Base-by-base conservation (phyloP, 805 yeast species). In the Hanseniaspora taiwanica region DNA sequence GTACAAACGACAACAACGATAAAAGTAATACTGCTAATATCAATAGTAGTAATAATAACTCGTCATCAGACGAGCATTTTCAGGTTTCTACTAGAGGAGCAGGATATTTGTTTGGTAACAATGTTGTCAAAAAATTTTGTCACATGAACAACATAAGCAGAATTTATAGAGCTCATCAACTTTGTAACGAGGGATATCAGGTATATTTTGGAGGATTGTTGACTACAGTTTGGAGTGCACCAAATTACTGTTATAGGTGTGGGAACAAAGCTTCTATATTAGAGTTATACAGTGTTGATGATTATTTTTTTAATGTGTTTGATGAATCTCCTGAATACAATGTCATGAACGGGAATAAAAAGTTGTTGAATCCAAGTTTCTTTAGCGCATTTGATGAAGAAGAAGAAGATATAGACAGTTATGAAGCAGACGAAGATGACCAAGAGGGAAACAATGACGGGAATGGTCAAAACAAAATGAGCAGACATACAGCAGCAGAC, bases 151-250 rank as follows among this genome's bases (percentile, higher is more conserved):
- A 72, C 27, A 76, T 86, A 70, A 76, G 74, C 23, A 89, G 83
- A 55, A 78, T 91, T 40, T 71, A 86, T 35, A 65, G 99, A 35
- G 98, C 99, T 0, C 99, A 91, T 57, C 99, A 91, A 58, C 66
- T 91, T 31, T 93, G 98, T 56, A 91, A 91, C 53, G 95, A 89
- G 53, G 99, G 99, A 1, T 91, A 77, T 54, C 95, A 89, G 48
- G 78, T 84, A 40, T 78, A 87, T 53, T 91, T 94, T 73, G 76
- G 76, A 42, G 96, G 95, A 3, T 71, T 81, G 46, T 83, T 94
- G 36, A 78, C 93, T 27, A 91, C 99, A 0, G 97, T 91, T 6
- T 91, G 99, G 99, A 79, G 91, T 1, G 98, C 98, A 0, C 99
- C 99, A 0, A 91, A 91, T 55, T 91, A 91, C 56, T 91, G 98